Base-by-base conservation (phyloP, 495 filamentous ascomycete species). In the Zalerion maritima region DNA sequence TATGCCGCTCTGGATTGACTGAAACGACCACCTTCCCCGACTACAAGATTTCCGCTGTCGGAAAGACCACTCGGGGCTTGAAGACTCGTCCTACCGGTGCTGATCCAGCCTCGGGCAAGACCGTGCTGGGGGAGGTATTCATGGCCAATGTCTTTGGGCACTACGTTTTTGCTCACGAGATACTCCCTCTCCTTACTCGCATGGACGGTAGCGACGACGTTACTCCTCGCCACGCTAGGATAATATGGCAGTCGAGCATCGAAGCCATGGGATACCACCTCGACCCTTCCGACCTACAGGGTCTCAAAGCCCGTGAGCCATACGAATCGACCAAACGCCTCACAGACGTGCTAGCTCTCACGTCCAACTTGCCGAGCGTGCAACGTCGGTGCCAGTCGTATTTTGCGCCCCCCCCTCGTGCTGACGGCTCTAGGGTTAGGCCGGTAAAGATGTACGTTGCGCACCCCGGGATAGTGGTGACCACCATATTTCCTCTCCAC, bases 141-240 rank as follows among this genome's bases (percentile, higher is more conserved):
- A 78, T 75, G 49, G 73, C 84, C 29, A 96, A 96, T 45, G 68
- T 92, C 17, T 93, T 97, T 45, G 89, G 91, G 1, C 89, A 96
- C 54, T 96, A 97, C 49, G 57, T 94, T 38, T 76, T 97, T 12
- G 69, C 69, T 11, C 86, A 93, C 47, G 75, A 75, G 33, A 62
- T 94, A 2, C 57, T 73, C 30, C 75, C 81, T 1, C 60, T 94
- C 6, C 62, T 96, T 24, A 69, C 57, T 10, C 57, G 66, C 1
- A 40, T 40, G 9, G 31, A 37, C 6, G 57, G 55, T 1, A 46
- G 57, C 0, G 43, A 46, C 8, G 45, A 50, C 18, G 50, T 54
- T 23, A 36, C 51, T 13, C 21, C 62, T 27, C 3, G 16, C 11
- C 54, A 46, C 2, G 57, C 51, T 11, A 72, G 83, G 14, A 62